Conservation (phyloP, 352 stramenopile species). For the Hyphochytrium catenoides region DNA sequence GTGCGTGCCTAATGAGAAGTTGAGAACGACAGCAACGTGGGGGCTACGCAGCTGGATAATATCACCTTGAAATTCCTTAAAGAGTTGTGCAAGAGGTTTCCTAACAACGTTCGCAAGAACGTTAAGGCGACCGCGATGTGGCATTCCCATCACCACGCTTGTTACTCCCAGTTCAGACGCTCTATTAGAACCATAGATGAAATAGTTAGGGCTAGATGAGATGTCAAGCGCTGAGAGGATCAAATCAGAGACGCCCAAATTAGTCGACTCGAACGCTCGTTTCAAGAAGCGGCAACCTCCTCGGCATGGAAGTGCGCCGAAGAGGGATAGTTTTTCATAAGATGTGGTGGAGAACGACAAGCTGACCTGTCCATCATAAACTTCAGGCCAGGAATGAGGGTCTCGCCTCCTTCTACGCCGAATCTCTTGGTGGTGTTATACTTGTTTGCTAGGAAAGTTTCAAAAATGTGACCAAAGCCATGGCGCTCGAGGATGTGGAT, state of each 20-base stretch:
- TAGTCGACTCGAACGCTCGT: too few species aligned
- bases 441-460: constrained; percentile 91
- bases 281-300: too few species aligned
- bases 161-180: constrained; percentile 42
- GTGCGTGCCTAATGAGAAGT: constrained; percentile 57
- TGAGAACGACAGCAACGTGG: background rate
- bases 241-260: too few species aligned
- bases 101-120: constrained; percentile 93
- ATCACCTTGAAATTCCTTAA: constrained; percentile 77
- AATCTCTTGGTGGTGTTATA: constrained; percentile 98
- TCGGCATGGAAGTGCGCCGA: too few species aligned
- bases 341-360: too few species aligned
- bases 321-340: too few species aligned
- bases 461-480: constrained; percentile 92
- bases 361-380: constrained; percentile 85
- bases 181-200: background rate
- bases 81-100: constrained; percentile 92
- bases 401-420: constrained; percentile 85
- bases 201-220: background rate
- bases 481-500: constrained; percentile 90
- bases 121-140: constrained; percentile 88
- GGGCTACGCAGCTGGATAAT: background rate
- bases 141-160: constrained; percentile 93
- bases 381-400: constrained; percentile 81
- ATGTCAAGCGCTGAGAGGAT: too few species aligned